Evolutionary conservation across 2,329 filamentous ascomycete species (phyloP).

Genomic region (Neurospora sp.): DNA sequence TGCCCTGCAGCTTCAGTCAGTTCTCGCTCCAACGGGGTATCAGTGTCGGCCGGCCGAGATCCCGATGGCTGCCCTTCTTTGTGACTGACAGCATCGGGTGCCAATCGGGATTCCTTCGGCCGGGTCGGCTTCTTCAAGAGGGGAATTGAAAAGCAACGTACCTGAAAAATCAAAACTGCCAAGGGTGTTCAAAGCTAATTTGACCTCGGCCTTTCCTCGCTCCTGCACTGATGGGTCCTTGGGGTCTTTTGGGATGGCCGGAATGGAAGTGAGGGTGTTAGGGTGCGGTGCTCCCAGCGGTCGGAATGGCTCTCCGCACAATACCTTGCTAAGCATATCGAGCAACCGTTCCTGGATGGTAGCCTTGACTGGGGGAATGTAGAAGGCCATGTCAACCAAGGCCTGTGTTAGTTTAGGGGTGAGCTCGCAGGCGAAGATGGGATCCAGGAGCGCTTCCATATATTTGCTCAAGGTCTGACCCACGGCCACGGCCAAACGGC

Average conservation of each 20-base stretch:
- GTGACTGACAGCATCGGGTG: neutral
- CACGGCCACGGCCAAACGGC: slow-evolving; percentile 87
- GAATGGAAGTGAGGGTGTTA: slow-evolving; percentile 70
- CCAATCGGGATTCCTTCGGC: neutral
- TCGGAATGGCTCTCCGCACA: slow-evolving; percentile 86
- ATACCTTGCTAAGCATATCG: slow-evolving; percentile 87
- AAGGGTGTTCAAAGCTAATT: slow-evolving; percentile 83
- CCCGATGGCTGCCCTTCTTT: neutral
- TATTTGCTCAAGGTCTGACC: slow-evolving; percentile 97
- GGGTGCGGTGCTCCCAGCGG: slow-evolving; percentile 80
- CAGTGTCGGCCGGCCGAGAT: neutral
- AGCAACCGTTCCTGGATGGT: slow-evolving; percentile 89
- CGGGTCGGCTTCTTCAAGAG: neutral
- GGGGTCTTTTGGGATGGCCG: slow-evolving; percentile 76
- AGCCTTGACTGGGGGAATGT: slow-evolving; percentile 87
- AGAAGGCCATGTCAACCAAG: slow-evolving; percentile 96
- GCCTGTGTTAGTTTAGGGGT: slow-evolving; percentile 92
- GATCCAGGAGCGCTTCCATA: slow-evolving; percentile 89
- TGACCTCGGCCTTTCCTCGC: slow-evolving; percentile 74
- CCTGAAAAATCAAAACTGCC: slow-evolving; percentile 94
- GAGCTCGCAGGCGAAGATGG: slow-evolving; percentile 92
- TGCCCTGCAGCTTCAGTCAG: slow-evolving; percentile 43
- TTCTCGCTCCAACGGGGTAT: neutral
- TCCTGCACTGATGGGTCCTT: slow-evolving; percentile 78
- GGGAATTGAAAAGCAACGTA: slow-evolving; percentile 14